These are phyloP conservation scores for Pseudoscleropodium purum DNA, from an alignment of 225 moss, liverwort and hornwort genomes.

Conservation along the genomic window DNA sequence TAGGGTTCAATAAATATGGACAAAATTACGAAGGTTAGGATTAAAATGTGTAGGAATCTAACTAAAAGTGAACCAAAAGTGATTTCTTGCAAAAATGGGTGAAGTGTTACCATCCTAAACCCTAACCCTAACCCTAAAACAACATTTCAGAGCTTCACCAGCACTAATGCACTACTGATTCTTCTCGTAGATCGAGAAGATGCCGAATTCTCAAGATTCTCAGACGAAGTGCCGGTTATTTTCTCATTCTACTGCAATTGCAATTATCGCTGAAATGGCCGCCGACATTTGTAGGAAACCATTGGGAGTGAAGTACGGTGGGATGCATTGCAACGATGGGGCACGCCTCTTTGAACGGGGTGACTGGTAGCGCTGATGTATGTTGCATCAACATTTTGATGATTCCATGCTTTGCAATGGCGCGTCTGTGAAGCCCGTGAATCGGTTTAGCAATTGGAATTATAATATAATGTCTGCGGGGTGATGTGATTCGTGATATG, in stretches of 20 bases:
- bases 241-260: background rate
- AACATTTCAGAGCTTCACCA: background rate
- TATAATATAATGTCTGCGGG: background rate
- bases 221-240: no score
- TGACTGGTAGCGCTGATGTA: background rate
- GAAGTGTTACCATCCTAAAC: background rate
- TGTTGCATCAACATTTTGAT: background rate
- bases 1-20: accelerated
- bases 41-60: no score
- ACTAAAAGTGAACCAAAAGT: no score
- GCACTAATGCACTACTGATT: no score
- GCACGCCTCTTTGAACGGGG: background rate
- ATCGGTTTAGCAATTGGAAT: background rate
- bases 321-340: background rate
- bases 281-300: background rate
- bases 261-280: background rate
- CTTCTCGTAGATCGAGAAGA: background rate
- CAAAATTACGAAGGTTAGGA: background rate
- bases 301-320: background rate
- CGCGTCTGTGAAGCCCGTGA: background rate
- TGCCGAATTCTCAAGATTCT: background rate
- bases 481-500: background rate
- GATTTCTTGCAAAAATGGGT: background rate
- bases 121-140: background rate
- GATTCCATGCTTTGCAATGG: background rate